Percentiles rank a stretch among this genome's conserved stretches.
These are phyloP conservation scores for Kodamaea leandrae DNA, from an alignment of 805 yeast genomes.

Conservation along the genomic window DNA sequence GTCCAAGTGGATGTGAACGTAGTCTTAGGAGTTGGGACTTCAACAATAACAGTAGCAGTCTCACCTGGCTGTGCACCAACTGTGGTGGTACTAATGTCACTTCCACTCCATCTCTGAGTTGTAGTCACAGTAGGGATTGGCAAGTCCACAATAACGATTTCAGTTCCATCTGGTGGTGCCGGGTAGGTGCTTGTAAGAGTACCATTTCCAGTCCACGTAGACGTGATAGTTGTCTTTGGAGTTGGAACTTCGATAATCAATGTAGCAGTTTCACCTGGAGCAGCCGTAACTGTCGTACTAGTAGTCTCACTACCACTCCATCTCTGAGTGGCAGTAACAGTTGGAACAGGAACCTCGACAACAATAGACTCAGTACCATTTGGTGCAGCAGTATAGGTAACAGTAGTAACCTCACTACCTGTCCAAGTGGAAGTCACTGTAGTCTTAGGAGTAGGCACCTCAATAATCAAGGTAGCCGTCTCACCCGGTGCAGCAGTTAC, in stretches of 20 bases:
- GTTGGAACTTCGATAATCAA: constrained; percentile 8
- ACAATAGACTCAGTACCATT: constrained; percentile 12
- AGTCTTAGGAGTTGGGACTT: constrained; percentile 11
- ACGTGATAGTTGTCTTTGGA: background rate
- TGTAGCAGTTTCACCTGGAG: constrained; percentile 8
- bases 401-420: constrained; percentile 9
- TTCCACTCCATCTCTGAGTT: constrained; percentile 8
- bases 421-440: constrained; percentile 1
- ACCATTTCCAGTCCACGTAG: background rate
- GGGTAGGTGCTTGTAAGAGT: constrained; percentile 1
- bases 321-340: constrained; percentile 6
- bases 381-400: constrained; percentile 2
- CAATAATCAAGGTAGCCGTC: constrained; percentile 9
- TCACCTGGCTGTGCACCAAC: constrained; percentile 6
- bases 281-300: constrained; percentile 2
- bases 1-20: constrained; percentile 10
- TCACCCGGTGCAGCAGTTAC: constrained; percentile 15
- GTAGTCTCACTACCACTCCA: constrained; percentile 8
- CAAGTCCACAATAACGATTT: constrained; percentile 11
- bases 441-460: background rate
- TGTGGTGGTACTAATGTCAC: constrained; percentile 1
- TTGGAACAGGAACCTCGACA: constrained; percentile 15
- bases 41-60: constrained; percentile 13
- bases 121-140: constrained; percentile 13
- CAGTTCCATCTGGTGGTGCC: constrained; percentile 6